Base-by-base conservation (phyloP, 2,329 filamentous ascomycete species). In the Coniochaeta hoffmannii region DNA sequence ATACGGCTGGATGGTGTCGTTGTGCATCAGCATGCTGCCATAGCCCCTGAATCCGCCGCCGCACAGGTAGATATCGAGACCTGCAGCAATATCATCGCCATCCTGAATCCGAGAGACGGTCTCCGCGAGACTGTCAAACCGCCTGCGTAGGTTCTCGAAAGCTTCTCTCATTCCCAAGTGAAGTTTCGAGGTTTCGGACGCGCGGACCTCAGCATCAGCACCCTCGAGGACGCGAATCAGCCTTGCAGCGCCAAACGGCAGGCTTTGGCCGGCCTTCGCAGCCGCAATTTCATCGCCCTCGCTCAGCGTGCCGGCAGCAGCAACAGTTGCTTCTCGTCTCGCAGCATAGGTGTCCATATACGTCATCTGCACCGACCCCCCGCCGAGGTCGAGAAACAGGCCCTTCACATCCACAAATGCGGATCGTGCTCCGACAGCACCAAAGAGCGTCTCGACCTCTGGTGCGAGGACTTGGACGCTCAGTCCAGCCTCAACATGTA, bases 11-110 rank as follows among this genome's bases (percentile, higher is more conserved):
- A 90, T 80, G 6, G 76, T 71, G 63, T 93, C 88, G 61, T 82
- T 80, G 66, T 88, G 85, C 87, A 96, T 92, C 53, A 96, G 77
- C 65, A 96, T 85, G 69, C 90, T 95, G 7, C 91, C 92, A 77
- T 95, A 96, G 15, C 92, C 92, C 34, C 92, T 79, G 66, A 96
- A 96, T 0, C 92, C 92, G 24, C 92, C 92, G 44, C 92, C 92
- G 59, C 89, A 96, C 56, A 97, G 83, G 67, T 92, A 96, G 9
- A 96, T 76, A 32, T 87, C 83, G 56, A 91, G 76, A 4, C 80
- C 80, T 1, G 74, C 58, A 11, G 51, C 61, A 59, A 38, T 64
- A 22, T 68, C 63, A 28, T 72, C 68, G 14, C 76, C 73, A 19
- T 69, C 63, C 12, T 65, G 59, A 11, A 58, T 60, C 69, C 62